Conservation (phyloP, 129 eudicot species). For the Flaveria trinervia region DNA sequence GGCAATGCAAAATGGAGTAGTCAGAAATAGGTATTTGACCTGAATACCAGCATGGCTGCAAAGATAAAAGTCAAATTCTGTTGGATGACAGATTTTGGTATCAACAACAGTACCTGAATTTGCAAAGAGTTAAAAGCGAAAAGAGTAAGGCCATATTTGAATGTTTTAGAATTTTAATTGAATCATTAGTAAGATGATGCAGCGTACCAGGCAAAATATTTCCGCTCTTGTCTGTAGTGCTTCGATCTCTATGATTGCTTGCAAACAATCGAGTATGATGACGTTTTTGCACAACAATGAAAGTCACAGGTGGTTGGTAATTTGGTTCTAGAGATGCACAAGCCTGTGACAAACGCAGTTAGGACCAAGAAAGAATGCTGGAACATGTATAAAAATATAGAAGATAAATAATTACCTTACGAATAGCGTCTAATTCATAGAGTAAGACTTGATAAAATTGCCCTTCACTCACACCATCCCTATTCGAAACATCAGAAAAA, state of each 20-base stretch:
- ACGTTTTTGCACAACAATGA: conserved; percentile 74
- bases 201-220: conserved; percentile 59
- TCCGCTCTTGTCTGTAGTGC: conserved; percentile 57
- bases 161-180: conserved; percentile 17
- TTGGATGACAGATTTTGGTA: conserved; percentile 60
- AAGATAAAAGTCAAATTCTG: conserved; percentile 71
- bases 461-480: too few relatives aligned
- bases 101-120: conserved; percentile 68
- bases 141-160: too few relatives aligned
- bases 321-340: conserved; percentile 49
- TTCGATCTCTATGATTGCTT: conserved; percentile 29
- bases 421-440: conserved; percentile 54
- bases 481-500: too few relatives aligned
- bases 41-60: conserved; percentile 59
- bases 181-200: too few relatives aligned
- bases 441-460: too few relatives aligned
- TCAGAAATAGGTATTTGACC: too few relatives aligned
- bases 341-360: conserved; percentile 42
- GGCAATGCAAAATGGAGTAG: too few relatives aligned
- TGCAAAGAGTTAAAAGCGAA: not conserved
- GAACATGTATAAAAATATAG: not conserved
- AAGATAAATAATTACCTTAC: conserved; percentile 38
- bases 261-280: conserved; percentile 81
- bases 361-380: not conserved
- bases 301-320: conserved; percentile 58